A percentile compares a stretch with the other conserved stretches of the same genome.
These are phyloP conservation scores for Corinectria fuckeliana DNA, from an alignment of 2,329 filamentous ascomycete species.

Conservation along the genomic window DNA sequence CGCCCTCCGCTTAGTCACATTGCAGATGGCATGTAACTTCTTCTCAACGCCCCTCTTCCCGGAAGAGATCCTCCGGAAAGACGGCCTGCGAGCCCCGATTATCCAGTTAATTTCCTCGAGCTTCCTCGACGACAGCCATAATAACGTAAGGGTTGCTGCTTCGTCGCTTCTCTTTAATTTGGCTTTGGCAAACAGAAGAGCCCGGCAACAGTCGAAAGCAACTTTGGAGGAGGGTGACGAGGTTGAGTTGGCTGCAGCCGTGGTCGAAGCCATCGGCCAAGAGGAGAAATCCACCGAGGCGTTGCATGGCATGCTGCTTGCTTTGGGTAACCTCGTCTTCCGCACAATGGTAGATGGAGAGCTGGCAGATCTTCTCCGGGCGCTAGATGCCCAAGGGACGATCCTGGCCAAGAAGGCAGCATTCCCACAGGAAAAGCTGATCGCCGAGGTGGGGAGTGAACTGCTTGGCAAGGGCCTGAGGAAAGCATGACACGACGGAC, in stretches of 20 bases:
- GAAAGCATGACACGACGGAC: slow-evolving; percentile 34
- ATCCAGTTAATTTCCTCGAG: slow-evolving; percentile 76
- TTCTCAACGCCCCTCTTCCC: slow-evolving; percentile 78
- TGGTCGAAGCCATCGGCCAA: slow-evolving; percentile 73
- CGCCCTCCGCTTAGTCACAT: slow-evolving; percentile 79
- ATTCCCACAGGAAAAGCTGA: slow-evolving; percentile 64
- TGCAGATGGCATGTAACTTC: slow-evolving; percentile 85
- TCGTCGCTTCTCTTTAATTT: slow-evolving; percentile 87
- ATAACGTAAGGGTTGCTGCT: slow-evolving; percentile 79
- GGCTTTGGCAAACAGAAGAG: slow-evolving; percentile 71
- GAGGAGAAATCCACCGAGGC: slow-evolving; percentile 72
- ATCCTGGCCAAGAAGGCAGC: slow-evolving; percentile 63
- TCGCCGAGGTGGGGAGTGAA: slow-evolving; percentile 61
- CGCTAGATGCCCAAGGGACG: slow-evolving; percentile 75
- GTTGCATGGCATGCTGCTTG: slow-evolving; percentile 76
- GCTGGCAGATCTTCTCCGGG: slow-evolving; percentile 78
- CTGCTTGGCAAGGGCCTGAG: slow-evolving; percentile 58
- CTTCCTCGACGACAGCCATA: slow-evolving; percentile 78
- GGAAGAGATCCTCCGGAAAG: slow-evolving; percentile 63
- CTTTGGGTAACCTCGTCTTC: slow-evolving; percentile 79
- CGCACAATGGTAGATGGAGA: slow-evolving; percentile 73
- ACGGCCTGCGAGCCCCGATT: slow-evolving; percentile 61
- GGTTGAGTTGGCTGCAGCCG: slow-evolving; percentile 80
- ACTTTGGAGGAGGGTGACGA: slow-evolving; percentile 72
- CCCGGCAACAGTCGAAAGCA: slow-evolving; percentile 63